A percentile compares a stretch with the other conserved stretches of the same genome.
phyloP scores from a whole-genome alignment of 805 yeast genomes.

The Starmerella scarabaei region DNA sequence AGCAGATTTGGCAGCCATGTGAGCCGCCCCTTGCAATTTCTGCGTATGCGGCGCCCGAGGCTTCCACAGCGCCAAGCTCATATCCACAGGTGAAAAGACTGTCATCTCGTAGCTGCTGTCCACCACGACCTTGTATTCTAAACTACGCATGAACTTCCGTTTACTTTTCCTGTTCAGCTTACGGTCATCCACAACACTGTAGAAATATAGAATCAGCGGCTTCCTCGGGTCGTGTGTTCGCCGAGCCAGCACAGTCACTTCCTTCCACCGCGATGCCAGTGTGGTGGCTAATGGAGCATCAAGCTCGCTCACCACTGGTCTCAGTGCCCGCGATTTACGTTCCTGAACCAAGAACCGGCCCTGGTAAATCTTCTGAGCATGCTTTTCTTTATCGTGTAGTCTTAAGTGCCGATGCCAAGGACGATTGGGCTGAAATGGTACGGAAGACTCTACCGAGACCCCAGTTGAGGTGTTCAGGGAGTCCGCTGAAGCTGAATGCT shows the following conservation, averaged over 20 bases:
- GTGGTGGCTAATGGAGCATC: constrained; percentile 32
- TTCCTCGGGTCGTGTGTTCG: constrained; percentile 38
- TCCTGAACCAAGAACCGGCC: constrained; percentile 61
- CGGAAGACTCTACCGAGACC: too few species aligned
- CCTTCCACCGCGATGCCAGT: constrained; percentile 64
- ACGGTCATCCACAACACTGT: constrained; percentile 34
- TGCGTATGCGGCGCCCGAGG: not conserved
- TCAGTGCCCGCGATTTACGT: constrained; percentile 20
- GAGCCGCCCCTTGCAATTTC: too few species aligned
- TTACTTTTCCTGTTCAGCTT: constrained; percentile 9
- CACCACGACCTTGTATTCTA: constrained; percentile 21
- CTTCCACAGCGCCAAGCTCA: constrained; percentile 46
- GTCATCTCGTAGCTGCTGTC: constrained; percentile 30
- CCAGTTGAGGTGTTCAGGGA: not conserved
- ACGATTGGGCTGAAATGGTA: not conserved
- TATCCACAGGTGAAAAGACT: constrained; percentile 56
- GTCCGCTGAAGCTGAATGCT: not conserved
- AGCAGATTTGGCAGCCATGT: too few species aligned
- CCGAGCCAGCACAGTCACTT: constrained; percentile 59
- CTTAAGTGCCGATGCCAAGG: not conserved
- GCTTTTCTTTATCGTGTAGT: not conserved
- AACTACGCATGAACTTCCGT: constrained; percentile 17
- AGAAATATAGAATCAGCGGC: constrained; percentile 55
- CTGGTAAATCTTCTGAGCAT: constrained; percentile 41
- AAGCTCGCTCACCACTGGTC: constrained; percentile 23